Evolutionary conservation across 2,329 filamentous ascomycete genomes (phyloP), one percentile per base, ranked within the genome.

Genomic region (Alternaria tenuissima): DNA sequence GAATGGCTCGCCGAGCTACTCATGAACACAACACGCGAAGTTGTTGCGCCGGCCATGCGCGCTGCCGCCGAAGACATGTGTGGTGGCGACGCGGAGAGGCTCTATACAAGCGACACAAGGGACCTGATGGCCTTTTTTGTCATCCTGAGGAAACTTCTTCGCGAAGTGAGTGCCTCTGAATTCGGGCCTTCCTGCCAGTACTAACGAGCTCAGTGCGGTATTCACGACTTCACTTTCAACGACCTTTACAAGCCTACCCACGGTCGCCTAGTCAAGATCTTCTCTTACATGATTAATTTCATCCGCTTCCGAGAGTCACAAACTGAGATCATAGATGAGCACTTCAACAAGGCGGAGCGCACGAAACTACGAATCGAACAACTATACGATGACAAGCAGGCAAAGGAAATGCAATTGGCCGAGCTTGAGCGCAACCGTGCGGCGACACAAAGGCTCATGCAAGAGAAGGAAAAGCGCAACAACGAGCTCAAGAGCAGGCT

Each of bases 251-350:
- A 91, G 77, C 95, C 95, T 16, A 96, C 93, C 1, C 92, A 96
- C 75, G 91, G 92, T 59, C 91, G 95, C 44, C 86, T 98, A 14
- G 91, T 94, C 73, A 96, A 95, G 82, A 96, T 98, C 73, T 95
- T 99, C 78, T 96, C 92, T 66, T 97, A 97, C 80, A 87, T 98
- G 65, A 99, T 99, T 83, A 99, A 99, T 81, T 99, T 99, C 80
- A 94, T 98, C 68, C 89, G 95, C 54, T 99, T 98, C 81, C 91
- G 95, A 70, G 94, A 97, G 81, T 93, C 91, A 63, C 94, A 98
- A 79, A 96, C 93, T 1, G 83, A 84, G 39, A 88, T 95, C 30
- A 97, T 98, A 65, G 94, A 97, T 76, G 88, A 96, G 77, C 91
- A 98, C 80, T 95, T 95, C 82, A 95, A 97, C 83, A 94, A 92